Conservation (phyloP, 1,284 basidiomycete species). For the Schizopora paradoxa region DNA sequence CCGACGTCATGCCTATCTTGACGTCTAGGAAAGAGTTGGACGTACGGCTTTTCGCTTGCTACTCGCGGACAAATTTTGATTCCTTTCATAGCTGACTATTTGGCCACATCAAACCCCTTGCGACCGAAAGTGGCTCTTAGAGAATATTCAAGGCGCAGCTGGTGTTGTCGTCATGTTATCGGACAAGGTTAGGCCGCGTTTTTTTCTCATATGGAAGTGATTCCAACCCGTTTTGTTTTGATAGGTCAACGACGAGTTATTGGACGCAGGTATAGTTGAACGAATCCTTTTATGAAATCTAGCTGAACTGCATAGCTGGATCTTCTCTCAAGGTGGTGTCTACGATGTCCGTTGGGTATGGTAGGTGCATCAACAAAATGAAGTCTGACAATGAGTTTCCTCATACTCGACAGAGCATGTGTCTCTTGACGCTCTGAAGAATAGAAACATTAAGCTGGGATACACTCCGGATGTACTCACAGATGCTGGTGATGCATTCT, state of each 20-base stretch:
- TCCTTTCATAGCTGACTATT: slow-evolving; percentile 46
- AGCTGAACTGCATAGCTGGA: slow-evolving; percentile 47
- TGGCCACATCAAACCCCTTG: slow-evolving; percentile 69
- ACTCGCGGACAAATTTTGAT: not conserved
- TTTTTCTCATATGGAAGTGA: not conserved
- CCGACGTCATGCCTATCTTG: slow-evolving; percentile 65
- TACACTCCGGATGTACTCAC: slow-evolving; percentile 91
- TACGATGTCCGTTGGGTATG: slow-evolving; percentile 88
- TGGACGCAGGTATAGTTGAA: slow-evolving; percentile 54
- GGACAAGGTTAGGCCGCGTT: slow-evolving; percentile 51
- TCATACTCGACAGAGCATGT: slow-evolving; percentile 67
- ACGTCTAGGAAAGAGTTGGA: slow-evolving; percentile 47
- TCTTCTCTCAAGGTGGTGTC: slow-evolving; percentile 73
- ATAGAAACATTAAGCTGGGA: slow-evolving; percentile 70
- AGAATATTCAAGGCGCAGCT: slow-evolving; percentile 60
- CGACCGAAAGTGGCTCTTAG: slow-evolving; percentile 72
- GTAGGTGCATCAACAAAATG: slow-evolving; percentile 36
- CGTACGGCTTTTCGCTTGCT: slow-evolving; percentile 31
- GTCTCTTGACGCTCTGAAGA: slow-evolving; percentile 57
- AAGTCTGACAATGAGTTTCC: not conserved
- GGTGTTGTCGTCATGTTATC: slow-evolving; percentile 67
- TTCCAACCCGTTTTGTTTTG: too few relatives aligned
- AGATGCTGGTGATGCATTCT: slow-evolving; percentile 57
- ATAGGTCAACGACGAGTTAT: slow-evolving; percentile 68
- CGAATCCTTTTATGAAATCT: not conserved